Evolutionary conservation across 148 eudicot genomes (phyloP).

Genomic region (Nepenthes mirabilis): DNA sequence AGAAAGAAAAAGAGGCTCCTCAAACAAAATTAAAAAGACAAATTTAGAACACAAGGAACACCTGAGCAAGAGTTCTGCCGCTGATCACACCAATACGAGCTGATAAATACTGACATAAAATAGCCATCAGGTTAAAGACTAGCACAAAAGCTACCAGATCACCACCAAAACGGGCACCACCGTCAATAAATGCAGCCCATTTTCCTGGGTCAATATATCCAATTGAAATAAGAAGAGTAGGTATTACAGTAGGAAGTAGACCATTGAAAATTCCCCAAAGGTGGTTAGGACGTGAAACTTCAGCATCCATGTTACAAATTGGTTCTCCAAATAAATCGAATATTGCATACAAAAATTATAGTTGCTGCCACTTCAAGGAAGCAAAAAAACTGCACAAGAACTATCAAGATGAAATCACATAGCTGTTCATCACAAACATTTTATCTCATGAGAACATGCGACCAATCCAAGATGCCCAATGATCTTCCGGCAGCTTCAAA

Average conservation of each 20-base stretch:
- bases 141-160: slow-evolving; percentile 46
- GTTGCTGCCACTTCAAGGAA: too few relatives aligned
- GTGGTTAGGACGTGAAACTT: slow-evolving; percentile 9
- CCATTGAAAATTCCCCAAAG: slow-evolving; percentile 19
- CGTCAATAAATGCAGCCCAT: slow-evolving; percentile 73
- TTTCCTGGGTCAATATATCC: slow-evolving; percentile 90
- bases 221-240: slow-evolving; percentile 50
- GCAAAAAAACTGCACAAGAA: too few relatives aligned
- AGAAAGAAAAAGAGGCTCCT: neutral
- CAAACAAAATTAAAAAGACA: neutral
- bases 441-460: too few relatives aligned
- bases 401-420: too few relatives aligned
- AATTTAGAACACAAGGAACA: slow-evolving; percentile 10
- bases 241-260: slow-evolving; percentile 41
- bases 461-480: too few relatives aligned
- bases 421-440: too few relatives aligned
- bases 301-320: slow-evolving; percentile 28
- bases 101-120: slow-evolving; percentile 72
- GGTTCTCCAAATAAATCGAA: slow-evolving; percentile 1
- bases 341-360: neutral
- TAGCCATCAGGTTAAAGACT: slow-evolving; percentile 48
- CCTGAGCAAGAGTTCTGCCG: slow-evolving; percentile 85
- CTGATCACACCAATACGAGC: slow-evolving; percentile 56
- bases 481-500: too few relatives aligned
- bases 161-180: slow-evolving; percentile 77